Evolutionary conservation across 2,329 filamentous ascomycete species (phyloP), one percentile per base, ranked within the genome.

Genomic region (Chaetomiaceae sp.): DNA sequence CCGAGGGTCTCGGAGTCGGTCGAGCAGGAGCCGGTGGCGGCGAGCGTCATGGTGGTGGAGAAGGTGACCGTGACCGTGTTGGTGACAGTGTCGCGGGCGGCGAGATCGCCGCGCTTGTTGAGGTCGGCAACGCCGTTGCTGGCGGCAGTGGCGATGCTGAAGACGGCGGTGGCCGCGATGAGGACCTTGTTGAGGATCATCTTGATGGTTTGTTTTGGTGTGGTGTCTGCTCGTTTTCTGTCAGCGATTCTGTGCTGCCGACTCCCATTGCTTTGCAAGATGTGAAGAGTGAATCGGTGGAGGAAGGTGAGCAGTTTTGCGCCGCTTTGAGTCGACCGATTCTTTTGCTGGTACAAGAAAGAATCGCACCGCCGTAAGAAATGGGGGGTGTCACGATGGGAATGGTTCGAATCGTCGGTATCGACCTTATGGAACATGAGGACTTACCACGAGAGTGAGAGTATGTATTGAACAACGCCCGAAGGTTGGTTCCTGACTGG

Each of bases 141-240:
- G 15, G 31, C 29, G 1, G 55, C 55, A 17, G 33, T 22, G 20
- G 45, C 48, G 31, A 51, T 20, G 27, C 47, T 38, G 50, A 45
- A 55, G 2, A 43, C 40, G 20, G 33, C 43, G 1, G 47, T 27
- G 15, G 40, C 29, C 25, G 42, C 47, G 37, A 53, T 12, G 7
- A 55, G 17, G 20, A 37, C 17, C 12, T 29, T 31, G 22, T 51
- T 57, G 50, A 56, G 40, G 22, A 49, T 4, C 61, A 63, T 63
- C 38, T 56, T 62, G 45, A 22, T 27, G 25, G 4, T 6, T 52
- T 4, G 19, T 9, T 17, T 23, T 31, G 15, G n/a, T 12, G 2
- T 17, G 14, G 15, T 20, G 23, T 22, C 9, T 39, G 34, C 12
- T 9, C 20, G 38, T 15, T 29, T 46, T 3, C 11, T 23, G 43